These are phyloP conservation scores for Brassica nigra DNA, from an alignment of 345 rosid genomes.

Conservation along the genomic window DNA sequence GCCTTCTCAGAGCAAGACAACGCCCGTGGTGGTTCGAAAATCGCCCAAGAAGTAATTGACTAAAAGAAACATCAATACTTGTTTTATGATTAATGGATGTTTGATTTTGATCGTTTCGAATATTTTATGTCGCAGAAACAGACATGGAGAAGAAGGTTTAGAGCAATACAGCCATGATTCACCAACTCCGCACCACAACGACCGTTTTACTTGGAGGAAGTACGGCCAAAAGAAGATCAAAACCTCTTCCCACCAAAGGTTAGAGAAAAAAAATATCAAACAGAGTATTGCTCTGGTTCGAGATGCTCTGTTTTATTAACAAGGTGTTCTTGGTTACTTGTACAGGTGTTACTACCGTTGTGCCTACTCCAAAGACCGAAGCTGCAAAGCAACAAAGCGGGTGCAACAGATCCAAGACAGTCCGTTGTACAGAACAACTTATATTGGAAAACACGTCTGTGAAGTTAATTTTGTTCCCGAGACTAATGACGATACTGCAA, in stretches of 20 bases:
- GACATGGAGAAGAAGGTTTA: not conserved
- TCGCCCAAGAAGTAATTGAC: too few species aligned
- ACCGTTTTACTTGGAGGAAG: conserved; percentile 51
- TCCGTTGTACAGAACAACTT: conserved; percentile 41
- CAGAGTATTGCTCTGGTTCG: too few species aligned
- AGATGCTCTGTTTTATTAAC: too few species aligned
- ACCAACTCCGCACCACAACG: not conserved
- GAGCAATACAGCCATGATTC: not conserved
- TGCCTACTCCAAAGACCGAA: too few species aligned
- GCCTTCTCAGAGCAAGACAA: not conserved
- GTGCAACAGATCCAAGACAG: conserved; percentile 39
- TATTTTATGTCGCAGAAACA: not conserved
- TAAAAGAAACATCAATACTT: too few species aligned
- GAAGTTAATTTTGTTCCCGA: not conserved
- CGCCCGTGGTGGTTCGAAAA: too few species aligned
- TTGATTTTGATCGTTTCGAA: too few species aligned
- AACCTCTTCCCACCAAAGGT: conserved; percentile 38
- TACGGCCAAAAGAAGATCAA: conserved; percentile 53
- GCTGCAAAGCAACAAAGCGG: conserved; percentile 48
- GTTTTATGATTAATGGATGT: too few species aligned
- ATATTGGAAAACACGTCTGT: conserved; percentile 41
- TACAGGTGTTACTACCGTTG: too few species aligned
- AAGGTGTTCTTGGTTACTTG: too few species aligned
- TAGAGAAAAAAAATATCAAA: not conserved
- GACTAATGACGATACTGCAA: not conserved